Evolutionary conservation across 139 green algal genomes (phyloP).

Genomic region (Protoeuglena noctilucae): DNA sequence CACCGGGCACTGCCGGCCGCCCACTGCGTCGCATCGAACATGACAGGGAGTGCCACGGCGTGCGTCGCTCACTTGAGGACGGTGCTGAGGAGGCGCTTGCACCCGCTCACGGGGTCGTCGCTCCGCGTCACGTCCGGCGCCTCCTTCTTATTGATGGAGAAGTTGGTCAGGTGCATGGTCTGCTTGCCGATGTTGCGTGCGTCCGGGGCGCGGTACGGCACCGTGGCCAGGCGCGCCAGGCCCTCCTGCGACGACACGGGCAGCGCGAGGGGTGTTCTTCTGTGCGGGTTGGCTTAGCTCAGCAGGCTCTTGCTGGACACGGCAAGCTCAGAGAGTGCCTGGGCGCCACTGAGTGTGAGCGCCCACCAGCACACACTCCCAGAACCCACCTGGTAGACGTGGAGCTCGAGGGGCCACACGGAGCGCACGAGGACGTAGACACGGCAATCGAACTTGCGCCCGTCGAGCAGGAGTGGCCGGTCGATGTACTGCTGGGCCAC

Average conservation of each 20-base stretch:
- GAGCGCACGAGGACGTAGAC: conserved; percentile 42
- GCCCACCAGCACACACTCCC: too few relatives aligned
- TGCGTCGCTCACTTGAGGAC: neutral
- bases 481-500: conserved; percentile 34
- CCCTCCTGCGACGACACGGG: too few relatives aligned
- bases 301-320: too few relatives aligned
- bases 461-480: conserved; percentile 36
- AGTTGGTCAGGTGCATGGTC: conserved; percentile 63
- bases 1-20: conserved; percentile 28
- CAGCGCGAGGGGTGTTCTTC: too few relatives aligned
- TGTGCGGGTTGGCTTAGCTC: too few relatives aligned
- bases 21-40: conserved; percentile 9
- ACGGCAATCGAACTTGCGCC: conserved; percentile 48
- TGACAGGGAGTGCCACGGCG: too few relatives aligned
- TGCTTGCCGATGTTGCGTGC: neutral
- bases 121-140: conserved; percentile 13
- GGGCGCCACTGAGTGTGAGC: too few relatives aligned
- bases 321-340: too few relatives aligned
- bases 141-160: conserved; percentile 14
- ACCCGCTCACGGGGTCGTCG: neutral
- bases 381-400: conserved; percentile 9
- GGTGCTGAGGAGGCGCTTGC: neutral
- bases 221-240: neutral
- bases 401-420: conserved; percentile 41
- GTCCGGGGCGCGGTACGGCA: neutral